A percentile compares a stretch with the other conserved stretches of the same genome.
Evolutionary conservation across 176 grass and related monocot species (phyloP).

Genomic region (Alopecurus myosuroides): DNA sequence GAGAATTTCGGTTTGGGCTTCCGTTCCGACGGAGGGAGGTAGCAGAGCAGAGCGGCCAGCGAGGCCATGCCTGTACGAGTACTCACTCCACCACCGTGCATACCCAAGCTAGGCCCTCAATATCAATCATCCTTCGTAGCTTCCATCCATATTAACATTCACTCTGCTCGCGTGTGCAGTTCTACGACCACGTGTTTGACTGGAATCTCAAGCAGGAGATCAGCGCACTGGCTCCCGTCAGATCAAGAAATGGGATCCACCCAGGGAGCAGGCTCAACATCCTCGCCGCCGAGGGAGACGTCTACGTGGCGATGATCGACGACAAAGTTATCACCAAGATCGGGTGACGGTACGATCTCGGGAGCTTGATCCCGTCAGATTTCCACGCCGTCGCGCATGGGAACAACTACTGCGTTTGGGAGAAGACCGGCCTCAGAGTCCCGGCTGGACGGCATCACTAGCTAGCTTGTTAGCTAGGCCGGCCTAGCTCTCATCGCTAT

Average conservation of each 20-base stretch:
- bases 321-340: conserved; percentile 66
- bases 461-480: no score
- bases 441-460: conserved; percentile 21
- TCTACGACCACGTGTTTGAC: conserved; percentile 80
- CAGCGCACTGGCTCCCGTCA: conserved; percentile 32
- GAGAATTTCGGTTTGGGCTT: no score
- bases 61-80: no score
- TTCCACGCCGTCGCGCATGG: conserved; percentile 50
- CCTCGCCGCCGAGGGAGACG: conserved; percentile 43
- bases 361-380: conserved; percentile 65
- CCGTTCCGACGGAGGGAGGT: no score
- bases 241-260: conserved; percentile 47
- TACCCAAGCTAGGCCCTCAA: background rate
- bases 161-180: conserved; percentile 15
- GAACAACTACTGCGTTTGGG: conserved; percentile 73
- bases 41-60: no score
- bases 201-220: conserved; percentile 76
- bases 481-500: no score
- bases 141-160: background rate
- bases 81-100: background rate
- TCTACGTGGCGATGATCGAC: conserved; percentile 64
- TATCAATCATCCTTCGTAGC: background rate
- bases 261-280: conserved; percentile 51
- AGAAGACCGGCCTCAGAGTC: conserved; percentile 40
- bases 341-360: conserved; percentile 46